phyloP scores from a whole-genome alignment of 371 early-diverging fungal species.

The Mucor sp. region DNA sequence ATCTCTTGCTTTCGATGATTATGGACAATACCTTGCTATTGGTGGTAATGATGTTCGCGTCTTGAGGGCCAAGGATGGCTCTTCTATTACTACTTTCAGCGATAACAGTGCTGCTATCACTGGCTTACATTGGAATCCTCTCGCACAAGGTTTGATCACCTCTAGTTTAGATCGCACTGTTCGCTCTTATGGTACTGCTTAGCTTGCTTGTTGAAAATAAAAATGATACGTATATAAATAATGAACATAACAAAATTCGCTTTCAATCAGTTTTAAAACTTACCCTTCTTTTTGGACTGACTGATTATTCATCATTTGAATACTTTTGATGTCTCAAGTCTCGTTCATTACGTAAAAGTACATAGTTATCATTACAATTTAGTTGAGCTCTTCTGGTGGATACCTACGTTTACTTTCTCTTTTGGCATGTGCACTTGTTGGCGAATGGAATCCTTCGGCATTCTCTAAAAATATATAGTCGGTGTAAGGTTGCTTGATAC shows the following conservation, averaged over 20 bases:
- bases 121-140: conserved; percentile 64
- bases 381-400: no score
- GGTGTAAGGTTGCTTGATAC: no score
- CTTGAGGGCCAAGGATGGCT: conserved; percentile 81
- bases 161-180: conserved; percentile 68
- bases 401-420: no score
- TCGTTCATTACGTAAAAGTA: no score
- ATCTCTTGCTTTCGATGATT: conserved; percentile 75
- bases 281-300: no score
- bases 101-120: conserved; percentile 65
- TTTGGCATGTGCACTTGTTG: no score
- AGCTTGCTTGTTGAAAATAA: neutral
- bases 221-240: neutral
- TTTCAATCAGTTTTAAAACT: neutral
- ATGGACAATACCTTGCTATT: conserved; percentile 84
- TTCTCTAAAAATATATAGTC: no score
- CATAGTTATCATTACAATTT: no score
- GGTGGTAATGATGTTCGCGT: conserved; percentile 70
- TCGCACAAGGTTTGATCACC: conserved; percentile 57
- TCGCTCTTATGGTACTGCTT: conserved; percentile 52
- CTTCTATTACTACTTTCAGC: conserved; percentile 55
- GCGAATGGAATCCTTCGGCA: no score
- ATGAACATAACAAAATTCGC: neutral
- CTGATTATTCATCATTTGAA: no score
- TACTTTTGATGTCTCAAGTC: no score